A percentile compares a stretch with the other conserved stretches of the same genome.
Evolutionary conservation across 805 yeast species (phyloP).

Genomic region (Metschnikowia kofuensis): DNA sequence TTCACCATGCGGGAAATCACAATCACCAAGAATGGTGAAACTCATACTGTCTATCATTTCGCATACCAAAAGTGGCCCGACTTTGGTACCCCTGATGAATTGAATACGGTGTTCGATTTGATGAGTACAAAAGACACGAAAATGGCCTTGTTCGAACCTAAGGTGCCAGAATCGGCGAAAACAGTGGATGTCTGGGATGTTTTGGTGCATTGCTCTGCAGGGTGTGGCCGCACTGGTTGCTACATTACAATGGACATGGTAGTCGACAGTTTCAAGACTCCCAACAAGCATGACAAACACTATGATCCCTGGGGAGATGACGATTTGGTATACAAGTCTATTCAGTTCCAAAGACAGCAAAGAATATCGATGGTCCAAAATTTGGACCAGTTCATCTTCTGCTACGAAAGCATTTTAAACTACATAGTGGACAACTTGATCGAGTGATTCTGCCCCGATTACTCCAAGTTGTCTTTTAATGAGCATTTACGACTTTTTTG

Average conservation of each 20-base stretch:
- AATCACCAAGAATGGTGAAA: conserved; percentile 11
- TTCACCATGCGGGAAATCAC: conserved; percentile 17
- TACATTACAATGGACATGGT: conserved; percentile 46
- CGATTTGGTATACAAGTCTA: conserved; percentile 62
- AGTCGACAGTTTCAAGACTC: conserved; percentile 22
- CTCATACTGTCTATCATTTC: conserved; percentile 32
- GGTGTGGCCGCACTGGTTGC: conserved; percentile 58
- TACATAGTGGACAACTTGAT: conserved; percentile 14
- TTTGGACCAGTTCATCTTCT: conserved; percentile 66
- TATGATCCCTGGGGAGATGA: conserved; percentile 31
- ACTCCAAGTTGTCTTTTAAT: too few relatives aligned
- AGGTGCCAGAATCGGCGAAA: neutral
- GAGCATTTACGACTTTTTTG: too few relatives aligned
- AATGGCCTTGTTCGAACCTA: conserved; percentile 8
- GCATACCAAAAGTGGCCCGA: conserved; percentile 47
- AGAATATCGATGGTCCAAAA: conserved; percentile 84
- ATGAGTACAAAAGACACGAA: conserved; percentile 33
- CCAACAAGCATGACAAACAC: conserved; percentile 13
- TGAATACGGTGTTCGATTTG: conserved; percentile 30
- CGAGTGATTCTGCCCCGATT: neutral
- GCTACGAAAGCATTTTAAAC: conserved; percentile 52
- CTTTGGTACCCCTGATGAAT: conserved; percentile 40
- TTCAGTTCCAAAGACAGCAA: conserved; percentile 67
- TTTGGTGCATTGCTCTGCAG: conserved; percentile 57
- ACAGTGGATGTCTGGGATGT: conserved; percentile 16